Evolutionary conservation across 768 basidiomycete genomes (phyloP).

Genomic region (Asterophora parasitica): DNA sequence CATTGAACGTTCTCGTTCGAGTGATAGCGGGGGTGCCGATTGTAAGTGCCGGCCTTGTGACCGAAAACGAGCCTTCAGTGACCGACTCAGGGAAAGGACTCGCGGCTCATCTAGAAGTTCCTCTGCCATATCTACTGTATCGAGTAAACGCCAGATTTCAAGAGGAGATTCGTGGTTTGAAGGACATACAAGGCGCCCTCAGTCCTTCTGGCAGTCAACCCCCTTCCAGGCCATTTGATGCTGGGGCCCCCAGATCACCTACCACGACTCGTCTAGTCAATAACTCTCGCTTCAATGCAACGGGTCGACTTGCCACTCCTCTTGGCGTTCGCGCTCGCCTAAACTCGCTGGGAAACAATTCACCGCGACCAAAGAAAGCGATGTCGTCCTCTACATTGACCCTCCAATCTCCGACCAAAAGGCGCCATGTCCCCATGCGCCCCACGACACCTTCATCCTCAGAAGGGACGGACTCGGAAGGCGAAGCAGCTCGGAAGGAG

Average conservation of each 20-base stretch:
- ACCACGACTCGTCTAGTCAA: slow-evolving; percentile 28
- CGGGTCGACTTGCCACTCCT: slow-evolving; percentile 47
- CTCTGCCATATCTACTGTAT: slow-evolving; percentile 80
- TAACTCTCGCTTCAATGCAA: slow-evolving; percentile 33
- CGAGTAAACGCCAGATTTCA: slow-evolving; percentile 81
- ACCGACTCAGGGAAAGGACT: slow-evolving; percentile 69
- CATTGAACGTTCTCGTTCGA: slow-evolving; percentile 70
- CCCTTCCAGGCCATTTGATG: slow-evolving; percentile 25
- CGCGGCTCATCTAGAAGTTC: slow-evolving; percentile 73
- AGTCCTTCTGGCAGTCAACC: slow-evolving; percentile 41
- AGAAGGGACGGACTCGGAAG: slow-evolving; percentile 50
- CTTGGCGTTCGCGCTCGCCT: slow-evolving; percentile 67
- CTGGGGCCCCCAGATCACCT: slow-evolving; percentile 25
- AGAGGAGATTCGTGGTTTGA: slow-evolving; percentile 76
- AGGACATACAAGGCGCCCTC: slow-evolving; percentile 63
- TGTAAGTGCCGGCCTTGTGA: slow-evolving; percentile 45
- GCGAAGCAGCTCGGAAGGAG: slow-evolving; percentile 57
- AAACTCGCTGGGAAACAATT: slow-evolving; percentile 58
- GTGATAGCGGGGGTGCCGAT: slow-evolving; percentile 70
- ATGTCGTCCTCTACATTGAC: slow-evolving; percentile 72
- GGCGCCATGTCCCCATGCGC: slow-evolving; percentile 31
- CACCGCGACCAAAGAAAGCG: slow-evolving; percentile 48
- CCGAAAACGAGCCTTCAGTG: slow-evolving; percentile 4
- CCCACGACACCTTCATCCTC: slow-evolving; percentile 50
- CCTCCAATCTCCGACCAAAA: slow-evolving; percentile 45